Base-by-base conservation (phyloP, 345 rosid species). In the Eucalyptus viminalis region DNA sequence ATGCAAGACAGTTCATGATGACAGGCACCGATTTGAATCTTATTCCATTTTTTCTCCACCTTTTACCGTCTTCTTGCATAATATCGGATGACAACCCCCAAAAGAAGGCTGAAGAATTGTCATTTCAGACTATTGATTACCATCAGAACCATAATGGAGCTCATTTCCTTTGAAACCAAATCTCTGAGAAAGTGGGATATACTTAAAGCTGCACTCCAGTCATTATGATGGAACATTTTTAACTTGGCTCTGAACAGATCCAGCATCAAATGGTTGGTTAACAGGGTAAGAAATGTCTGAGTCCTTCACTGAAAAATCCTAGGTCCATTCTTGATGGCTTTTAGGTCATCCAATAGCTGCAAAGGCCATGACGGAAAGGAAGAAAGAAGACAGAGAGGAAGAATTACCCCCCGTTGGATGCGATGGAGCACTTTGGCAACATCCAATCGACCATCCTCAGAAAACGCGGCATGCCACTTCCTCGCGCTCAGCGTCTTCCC, bases 401-500 rank as follows among this genome's bases (percentile, higher is more conserved):
- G 58, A 16, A 29, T 47, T 91, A 98, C 99, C 92, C 99, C 99
- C 49, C 97, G 94, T 90, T 97, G 99, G 87, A 98, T 97, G 89
- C 99, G 93, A 86, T 95, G 92, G 72, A 98, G 99, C 53, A 97
- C 98, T 91, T 91, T 95, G 11, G 95, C 98, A 88, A 98, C 95
- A 88, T 98, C 98, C 94, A 98, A 91, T 89, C 92, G 96, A 40
- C 99, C 99, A 89, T 97, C 95, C 92, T 93, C 92, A 5, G 99
- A 94, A 90, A 97, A 97, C 4, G 97, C 96, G 49, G 98, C 94
- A 89, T 97, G 95, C 98, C 99, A 97, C 90, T 96, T 96, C 92
- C 99, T 95, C 72, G 94, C 94, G 90, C 99, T 95, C 50, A 97
- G 96, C 80, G 99, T 97, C 90, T 95, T 97, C 60, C 99, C 99